Evolutionary conservation across 2,329 filamentous ascomycete genomes (phyloP).

Genomic region (Talaromyces sp.): DNA sequence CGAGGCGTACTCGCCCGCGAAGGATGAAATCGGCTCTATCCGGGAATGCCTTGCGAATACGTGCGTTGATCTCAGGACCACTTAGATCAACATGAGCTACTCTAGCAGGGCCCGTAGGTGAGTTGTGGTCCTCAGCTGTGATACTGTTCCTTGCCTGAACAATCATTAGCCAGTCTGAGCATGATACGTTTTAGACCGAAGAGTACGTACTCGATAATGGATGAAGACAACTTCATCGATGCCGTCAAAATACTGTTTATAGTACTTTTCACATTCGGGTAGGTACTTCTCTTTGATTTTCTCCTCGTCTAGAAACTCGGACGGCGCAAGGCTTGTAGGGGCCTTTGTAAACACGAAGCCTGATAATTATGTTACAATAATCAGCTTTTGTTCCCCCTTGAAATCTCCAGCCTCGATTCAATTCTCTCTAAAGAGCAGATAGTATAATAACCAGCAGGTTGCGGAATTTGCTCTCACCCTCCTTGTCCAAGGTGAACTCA

Average conservation of each 20-base stretch:
- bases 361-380: background rate
- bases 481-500: background rate
- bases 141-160: background rate
- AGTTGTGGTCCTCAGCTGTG: background rate
- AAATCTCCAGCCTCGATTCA: background rate
- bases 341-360: background rate
- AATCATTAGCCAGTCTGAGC: background rate
- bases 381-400: background rate
- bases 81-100: background rate
- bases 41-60: background rate
- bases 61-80: background rate
- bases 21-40: background rate
- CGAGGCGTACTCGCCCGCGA: background rate
- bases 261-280: background rate
- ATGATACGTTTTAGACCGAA: background rate
- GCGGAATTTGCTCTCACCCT: background rate
- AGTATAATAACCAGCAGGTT: too few species aligned
- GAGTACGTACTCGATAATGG: background rate
- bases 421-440: background rate
- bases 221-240: background rate
- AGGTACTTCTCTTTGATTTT: background rate
- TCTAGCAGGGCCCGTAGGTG: background rate
- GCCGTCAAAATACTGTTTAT: background rate
- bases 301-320: background rate
- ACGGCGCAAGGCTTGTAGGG: background rate